phyloP scores from a whole-genome alignment of 805 yeast genomes.

The Wickerhamiella kazuoi region DNA sequence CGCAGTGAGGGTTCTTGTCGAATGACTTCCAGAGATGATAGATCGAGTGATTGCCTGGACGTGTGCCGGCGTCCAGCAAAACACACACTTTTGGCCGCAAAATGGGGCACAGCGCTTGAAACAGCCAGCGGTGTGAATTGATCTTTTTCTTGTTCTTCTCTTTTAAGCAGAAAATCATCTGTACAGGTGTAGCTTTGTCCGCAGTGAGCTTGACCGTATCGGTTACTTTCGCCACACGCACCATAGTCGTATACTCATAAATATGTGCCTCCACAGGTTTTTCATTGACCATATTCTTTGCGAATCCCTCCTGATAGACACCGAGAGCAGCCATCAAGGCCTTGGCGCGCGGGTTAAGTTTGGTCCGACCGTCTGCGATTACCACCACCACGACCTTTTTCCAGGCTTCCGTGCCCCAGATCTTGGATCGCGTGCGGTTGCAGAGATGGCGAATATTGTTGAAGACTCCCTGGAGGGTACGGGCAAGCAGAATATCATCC shows the following conservation, averaged over 20 bases:
- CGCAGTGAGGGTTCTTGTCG: conserved; percentile 55
- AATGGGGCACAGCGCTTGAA: conserved; percentile 76
- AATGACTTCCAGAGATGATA: conserved; percentile 84
- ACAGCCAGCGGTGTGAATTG: conserved; percentile 93
- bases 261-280: conserved; percentile 69
- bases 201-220: conserved; percentile 51
- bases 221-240: conserved; percentile 55
- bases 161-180: conserved; percentile 73
- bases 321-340: conserved; percentile 77
- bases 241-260: conserved; percentile 84
- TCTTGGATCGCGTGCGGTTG: conserved; percentile 39
- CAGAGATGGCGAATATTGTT: conserved; percentile 66
- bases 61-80: conserved; percentile 85
- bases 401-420: conserved; percentile 96
- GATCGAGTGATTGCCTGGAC: conserved; percentile 68
- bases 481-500: conserved; percentile 60
- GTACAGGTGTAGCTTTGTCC: conserved; percentile 60
- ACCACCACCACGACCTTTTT: conserved; percentile 78
- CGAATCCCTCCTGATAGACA: conserved; percentile 87
- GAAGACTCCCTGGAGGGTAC: conserved; percentile 81
- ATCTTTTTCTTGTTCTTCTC: conserved; percentile 80
- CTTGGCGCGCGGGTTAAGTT: conserved; percentile 60
- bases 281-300: conserved; percentile 76
- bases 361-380: conserved; percentile 81
- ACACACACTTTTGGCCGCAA: conserved; percentile 70